Percentiles rank a stretch among this genome's conserved stretches.
Evolutionary conservation across 768 basidiomycete genomes (phyloP).

Genomic region (Kondoa malvinella): DNA sequence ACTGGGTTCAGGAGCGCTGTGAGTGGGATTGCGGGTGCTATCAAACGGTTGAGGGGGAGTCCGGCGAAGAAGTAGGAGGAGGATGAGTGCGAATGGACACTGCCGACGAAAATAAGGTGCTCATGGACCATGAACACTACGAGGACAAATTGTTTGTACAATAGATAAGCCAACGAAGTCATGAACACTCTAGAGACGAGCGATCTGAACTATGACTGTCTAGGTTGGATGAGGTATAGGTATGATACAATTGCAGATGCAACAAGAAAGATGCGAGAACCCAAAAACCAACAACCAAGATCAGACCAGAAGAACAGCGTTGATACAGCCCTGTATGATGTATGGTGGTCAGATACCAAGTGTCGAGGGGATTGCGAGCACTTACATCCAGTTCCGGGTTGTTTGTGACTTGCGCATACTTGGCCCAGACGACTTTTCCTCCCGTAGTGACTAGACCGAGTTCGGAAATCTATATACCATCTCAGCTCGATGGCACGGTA

Average conservation of each 20-base stretch:
- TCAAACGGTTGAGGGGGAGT: neutral
- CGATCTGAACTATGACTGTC: no score
- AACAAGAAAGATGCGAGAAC: neutral
- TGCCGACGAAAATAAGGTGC: no score
- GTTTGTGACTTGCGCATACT: slow-evolving; percentile 18
- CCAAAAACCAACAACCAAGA: neutral
- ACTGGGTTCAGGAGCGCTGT: neutral
- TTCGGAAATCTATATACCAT: slow-evolving; percentile 21
- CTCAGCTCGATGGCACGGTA: neutral
- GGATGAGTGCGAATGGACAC: no score
- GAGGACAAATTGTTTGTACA: no score
- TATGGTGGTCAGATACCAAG: neutral
- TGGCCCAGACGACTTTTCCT: slow-evolving; percentile 35
- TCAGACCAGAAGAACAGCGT: slow-evolving; percentile 19
- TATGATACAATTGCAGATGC: neutral
- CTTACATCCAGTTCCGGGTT: slow-evolving; percentile 15
- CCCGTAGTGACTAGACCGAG: slow-evolving; percentile 36
- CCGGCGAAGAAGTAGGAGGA: no score
- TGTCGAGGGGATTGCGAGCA: neutral
- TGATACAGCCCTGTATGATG: slow-evolving; percentile 5
- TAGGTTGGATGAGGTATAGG: neutral
- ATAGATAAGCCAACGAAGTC: no score
- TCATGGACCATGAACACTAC: no score
- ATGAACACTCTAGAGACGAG: no score
- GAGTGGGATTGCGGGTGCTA: neutral